These are phyloP conservation scores for Vaccinium macrocarpon DNA, from an alignment of 148 eudicot genomes.

Conservation along the genomic window DNA sequence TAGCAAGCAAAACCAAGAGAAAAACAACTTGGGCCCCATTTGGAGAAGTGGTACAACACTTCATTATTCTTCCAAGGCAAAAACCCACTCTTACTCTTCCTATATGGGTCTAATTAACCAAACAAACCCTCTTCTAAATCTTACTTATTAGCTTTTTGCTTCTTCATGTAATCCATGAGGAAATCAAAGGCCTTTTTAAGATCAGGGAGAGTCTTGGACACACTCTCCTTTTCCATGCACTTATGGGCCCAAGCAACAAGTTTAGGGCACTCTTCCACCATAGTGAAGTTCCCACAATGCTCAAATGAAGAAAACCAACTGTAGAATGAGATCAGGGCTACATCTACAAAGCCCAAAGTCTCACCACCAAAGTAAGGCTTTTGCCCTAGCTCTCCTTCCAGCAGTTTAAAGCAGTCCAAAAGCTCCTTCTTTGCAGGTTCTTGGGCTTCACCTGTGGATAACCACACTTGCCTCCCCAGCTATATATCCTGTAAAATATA, in stretches of 20 bases:
- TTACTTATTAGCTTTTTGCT: neutral
- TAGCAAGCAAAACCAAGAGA: neutral
- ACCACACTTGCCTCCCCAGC: neutral
- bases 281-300: constrained; percentile 23
- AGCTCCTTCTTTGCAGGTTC: constrained; percentile 29
- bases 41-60: neutral
- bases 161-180: neutral
- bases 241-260: constrained; percentile 37
- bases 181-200: neutral
- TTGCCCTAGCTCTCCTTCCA: constrained; percentile 38
- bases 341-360: constrained; percentile 40
- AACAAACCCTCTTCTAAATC: neutral
- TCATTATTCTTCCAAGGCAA: neutral
- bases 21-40: neutral
- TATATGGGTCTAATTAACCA: neutral
- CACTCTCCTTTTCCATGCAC: constrained; percentile 47
- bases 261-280: constrained; percentile 39
- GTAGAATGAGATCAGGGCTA: constrained; percentile 31
- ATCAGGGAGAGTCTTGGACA: constrained; percentile 19
- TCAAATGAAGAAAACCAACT: constrained; percentile 26
- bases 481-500: neutral
- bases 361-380: constrained; percentile 9
- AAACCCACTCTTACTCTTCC: neutral
- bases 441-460: constrained; percentile 33
- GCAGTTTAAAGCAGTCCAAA: constrained; percentile 24